Conservation (phyloP, 768 basidiomycete genomes). For the Podaxis sp. region DNA sequence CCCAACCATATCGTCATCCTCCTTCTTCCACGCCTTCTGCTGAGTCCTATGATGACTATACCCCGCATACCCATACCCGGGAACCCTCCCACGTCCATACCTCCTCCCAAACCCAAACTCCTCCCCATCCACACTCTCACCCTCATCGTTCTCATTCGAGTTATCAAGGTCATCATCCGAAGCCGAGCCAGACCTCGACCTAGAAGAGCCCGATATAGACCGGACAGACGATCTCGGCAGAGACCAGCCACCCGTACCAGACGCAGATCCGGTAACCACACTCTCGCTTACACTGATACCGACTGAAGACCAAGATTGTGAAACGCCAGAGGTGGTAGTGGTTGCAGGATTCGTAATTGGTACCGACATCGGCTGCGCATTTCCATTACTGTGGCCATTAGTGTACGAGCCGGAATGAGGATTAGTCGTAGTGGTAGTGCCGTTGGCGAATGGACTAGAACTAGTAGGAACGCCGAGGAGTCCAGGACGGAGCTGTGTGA, state of each 20-base stretch:
- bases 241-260: constrained; percentile 42
- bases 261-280: constrained; percentile 2
- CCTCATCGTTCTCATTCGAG: constrained; percentile 32
- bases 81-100: constrained; percentile 14
- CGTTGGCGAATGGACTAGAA: constrained; percentile 16
- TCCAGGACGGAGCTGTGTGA: constrained; percentile 54
- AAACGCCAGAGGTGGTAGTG: neutral
- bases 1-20: constrained; percentile 36
- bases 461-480: constrained; percentile 38
- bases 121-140: constrained; percentile 26
- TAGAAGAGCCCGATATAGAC: constrained; percentile 37
- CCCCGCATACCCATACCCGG: constrained; percentile 15
- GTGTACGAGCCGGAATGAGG: neutral
- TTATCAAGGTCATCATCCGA: constrained; percentile 26
- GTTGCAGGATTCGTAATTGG: constrained; percentile 23
- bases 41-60: constrained; percentile 17
- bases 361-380: constrained; percentile 29
- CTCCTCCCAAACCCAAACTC: constrained; percentile 16
- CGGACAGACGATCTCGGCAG: constrained; percentile 53
- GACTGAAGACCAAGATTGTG: constrained; percentile 24
- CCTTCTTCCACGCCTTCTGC: constrained; percentile 32
- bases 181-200: constrained; percentile 29
- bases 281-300: constrained; percentile 13
- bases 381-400: neutral
- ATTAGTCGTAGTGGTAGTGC: no score